These are phyloP conservation scores for Rossbeevera mucosa DNA, from an alignment of 768 basidiomycete genomes.

Conservation along the genomic window DNA sequence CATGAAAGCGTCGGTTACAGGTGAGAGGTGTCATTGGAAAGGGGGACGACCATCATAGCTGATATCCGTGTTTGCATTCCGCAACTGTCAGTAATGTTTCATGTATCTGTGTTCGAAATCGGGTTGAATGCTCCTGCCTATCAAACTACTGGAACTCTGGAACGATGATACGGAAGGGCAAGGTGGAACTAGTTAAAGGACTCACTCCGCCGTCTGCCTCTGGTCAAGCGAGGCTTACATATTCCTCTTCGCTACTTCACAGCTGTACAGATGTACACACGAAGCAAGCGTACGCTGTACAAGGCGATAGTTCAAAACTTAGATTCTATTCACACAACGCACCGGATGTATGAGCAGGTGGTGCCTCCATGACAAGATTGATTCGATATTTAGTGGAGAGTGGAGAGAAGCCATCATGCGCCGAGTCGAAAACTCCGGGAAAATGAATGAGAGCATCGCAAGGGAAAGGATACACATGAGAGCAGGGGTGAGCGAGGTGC, in stretches of 20 bases:
- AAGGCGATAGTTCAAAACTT: not conserved
- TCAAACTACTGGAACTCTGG: not conserved
- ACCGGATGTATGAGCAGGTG: not conserved
- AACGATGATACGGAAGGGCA: not conserved
- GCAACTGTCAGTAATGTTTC: too few species aligned
- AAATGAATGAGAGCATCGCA: too few species aligned
- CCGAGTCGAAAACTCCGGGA: too few species aligned
- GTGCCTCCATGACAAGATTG: too few species aligned
- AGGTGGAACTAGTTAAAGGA: not conserved
- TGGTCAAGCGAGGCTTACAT: not conserved
- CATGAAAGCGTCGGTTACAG: conserved; percentile 11
- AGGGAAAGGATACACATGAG: too few species aligned
- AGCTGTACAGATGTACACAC: not conserved
- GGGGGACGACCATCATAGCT: too few species aligned
- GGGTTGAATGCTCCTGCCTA: not conserved
- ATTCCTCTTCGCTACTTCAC: not conserved
- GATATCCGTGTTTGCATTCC: not conserved
- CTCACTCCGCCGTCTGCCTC: not conserved
- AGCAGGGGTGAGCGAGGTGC: too few species aligned
- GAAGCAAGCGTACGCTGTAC: not conserved
- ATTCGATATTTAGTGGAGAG: too few species aligned
- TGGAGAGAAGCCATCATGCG: too few species aligned
- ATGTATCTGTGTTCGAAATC: too few species aligned
- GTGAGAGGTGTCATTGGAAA: conserved; percentile 2
- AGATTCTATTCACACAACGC: not conserved